These are phyloP conservation scores for Durio zibethinus DNA, from an alignment of 345 rosid species.

Conservation along the genomic window DNA sequence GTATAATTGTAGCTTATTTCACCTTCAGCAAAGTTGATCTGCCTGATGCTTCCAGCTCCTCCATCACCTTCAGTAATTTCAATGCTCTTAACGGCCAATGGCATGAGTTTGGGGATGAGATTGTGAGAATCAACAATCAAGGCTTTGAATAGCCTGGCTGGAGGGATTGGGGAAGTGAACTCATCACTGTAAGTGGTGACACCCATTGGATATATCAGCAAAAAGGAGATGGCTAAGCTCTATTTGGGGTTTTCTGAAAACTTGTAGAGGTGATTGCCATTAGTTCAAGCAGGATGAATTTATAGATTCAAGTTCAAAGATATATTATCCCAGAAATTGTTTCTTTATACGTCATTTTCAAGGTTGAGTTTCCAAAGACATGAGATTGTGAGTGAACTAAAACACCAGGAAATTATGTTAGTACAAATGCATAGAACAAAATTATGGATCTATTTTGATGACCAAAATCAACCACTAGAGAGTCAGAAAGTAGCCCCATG, in stretches of 20 bases:
- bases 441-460: not conserved
- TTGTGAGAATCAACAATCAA: slow-evolving; percentile 32
- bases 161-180: slow-evolving; percentile 23
- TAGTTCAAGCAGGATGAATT: not conserved
- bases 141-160: slow-evolving; percentile 41
- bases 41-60: slow-evolving; percentile 37
- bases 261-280: not conserved
- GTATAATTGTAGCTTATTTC: not conserved
- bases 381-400: not conserved
- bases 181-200: slow-evolving; percentile 17
- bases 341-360: not conserved
- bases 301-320: slow-evolving; percentile 13
- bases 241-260: not conserved
- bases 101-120: slow-evolving; percentile 40
- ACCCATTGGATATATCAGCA: slow-evolving; percentile 18
- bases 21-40: slow-evolving; percentile 39
- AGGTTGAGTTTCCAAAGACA: slow-evolving; percentile 19
- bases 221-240: not conserved
- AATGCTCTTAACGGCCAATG: slow-evolving; percentile 27
- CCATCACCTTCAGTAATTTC: slow-evolving; percentile 37
- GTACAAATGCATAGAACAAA: slow-evolving; percentile 18
- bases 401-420: not conserved
- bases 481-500: not conserved
- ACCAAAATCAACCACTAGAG: not conserved
- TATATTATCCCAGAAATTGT: not conserved